A percentile compares a stretch with the other conserved stretches of the same genome.
Conservation (phyloP, 2,329 filamentous ascomycete genomes). For the Fusarium incarnatum region DNA sequence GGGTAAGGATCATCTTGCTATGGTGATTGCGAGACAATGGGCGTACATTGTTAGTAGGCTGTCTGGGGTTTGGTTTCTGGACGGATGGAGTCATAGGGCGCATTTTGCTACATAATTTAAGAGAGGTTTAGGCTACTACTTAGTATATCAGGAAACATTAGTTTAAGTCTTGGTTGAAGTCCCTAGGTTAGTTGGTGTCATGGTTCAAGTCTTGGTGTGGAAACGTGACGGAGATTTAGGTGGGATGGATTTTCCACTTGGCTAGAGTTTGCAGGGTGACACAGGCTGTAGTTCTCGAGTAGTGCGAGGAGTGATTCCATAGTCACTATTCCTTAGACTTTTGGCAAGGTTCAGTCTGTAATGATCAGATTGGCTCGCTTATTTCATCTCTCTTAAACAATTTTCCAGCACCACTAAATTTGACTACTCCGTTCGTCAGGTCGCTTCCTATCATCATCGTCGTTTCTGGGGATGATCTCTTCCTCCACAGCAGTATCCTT, state of each 20-base stretch:
- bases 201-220: too few relatives aligned
- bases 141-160: too few relatives aligned
- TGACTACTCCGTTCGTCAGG: neutral
- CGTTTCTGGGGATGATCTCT: neutral
- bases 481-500: slow-evolving; percentile 1
- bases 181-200: too few relatives aligned
- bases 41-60: neutral
- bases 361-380: neutral
- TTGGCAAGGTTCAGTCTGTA: neutral
- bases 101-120: neutral
- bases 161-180: too few relatives aligned
- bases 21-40: neutral
- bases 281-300: too few relatives aligned
- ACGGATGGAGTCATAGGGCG: neutral
- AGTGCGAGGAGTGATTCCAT: too few relatives aligned
- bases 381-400: neutral
- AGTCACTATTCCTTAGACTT: too few relatives aligned
- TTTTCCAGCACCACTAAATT: neutral
- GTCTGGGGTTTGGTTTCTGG: neutral
- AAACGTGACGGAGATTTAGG: too few relatives aligned
- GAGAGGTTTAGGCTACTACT: too few relatives aligned
- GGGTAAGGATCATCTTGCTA: neutral
- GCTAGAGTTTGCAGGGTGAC: too few relatives aligned
- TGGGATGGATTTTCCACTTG: too few relatives aligned
- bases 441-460: slow-evolving; percentile 9